Conservation (phyloP, 441 rosid genomes). For the Kokia cookei region DNA sequence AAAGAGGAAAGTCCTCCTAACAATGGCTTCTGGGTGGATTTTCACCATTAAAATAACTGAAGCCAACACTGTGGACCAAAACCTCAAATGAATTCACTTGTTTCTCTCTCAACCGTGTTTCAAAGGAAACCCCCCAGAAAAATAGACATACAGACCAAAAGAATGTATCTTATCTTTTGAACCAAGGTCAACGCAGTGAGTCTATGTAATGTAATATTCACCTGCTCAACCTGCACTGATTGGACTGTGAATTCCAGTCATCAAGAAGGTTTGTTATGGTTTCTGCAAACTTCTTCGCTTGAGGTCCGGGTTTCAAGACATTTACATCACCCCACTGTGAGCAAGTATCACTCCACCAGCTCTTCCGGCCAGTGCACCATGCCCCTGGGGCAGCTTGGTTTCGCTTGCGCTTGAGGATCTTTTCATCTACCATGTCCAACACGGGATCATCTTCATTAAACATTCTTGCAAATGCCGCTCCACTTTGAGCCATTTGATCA, state of each 20-base stretch:
- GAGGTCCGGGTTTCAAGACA: slow-evolving; percentile 61
- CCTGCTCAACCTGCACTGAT: slow-evolving; percentile 69
- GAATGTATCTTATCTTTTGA: slow-evolving; percentile 17
- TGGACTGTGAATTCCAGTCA: slow-evolving; percentile 50
- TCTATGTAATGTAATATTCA: slow-evolving; percentile 2
- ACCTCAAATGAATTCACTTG: slow-evolving; percentile 11
- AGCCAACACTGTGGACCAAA: not conserved
- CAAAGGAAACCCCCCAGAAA: slow-evolving; percentile 14
- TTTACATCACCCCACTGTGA: slow-evolving; percentile 83
- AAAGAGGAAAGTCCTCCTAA: slow-evolving; percentile 10
- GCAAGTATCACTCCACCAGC: slow-evolving; percentile 85
- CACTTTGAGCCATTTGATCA: slow-evolving; percentile 61
- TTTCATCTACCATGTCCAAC: slow-evolving; percentile 61
- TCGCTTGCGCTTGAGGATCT: slow-evolving; percentile 59
- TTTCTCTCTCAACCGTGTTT: not conserved
- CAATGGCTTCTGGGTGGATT: not conserved
- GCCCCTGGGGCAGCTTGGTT: slow-evolving; percentile 56
- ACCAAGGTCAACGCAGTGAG: slow-evolving; percentile 11
- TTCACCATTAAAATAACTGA: not conserved
- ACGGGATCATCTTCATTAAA: slow-evolving; percentile 62
- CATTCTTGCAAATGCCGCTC: slow-evolving; percentile 79
- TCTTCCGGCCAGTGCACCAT: slow-evolving; percentile 77
- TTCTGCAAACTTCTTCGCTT: slow-evolving; percentile 57
- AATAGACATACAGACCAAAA: slow-evolving; percentile 27
- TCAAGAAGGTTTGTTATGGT: slow-evolving; percentile 58